Evolutionary conservation across 2,329 filamentous ascomycete species (phyloP).

Genomic region (Colletotrichum chrysophilum): DNA sequence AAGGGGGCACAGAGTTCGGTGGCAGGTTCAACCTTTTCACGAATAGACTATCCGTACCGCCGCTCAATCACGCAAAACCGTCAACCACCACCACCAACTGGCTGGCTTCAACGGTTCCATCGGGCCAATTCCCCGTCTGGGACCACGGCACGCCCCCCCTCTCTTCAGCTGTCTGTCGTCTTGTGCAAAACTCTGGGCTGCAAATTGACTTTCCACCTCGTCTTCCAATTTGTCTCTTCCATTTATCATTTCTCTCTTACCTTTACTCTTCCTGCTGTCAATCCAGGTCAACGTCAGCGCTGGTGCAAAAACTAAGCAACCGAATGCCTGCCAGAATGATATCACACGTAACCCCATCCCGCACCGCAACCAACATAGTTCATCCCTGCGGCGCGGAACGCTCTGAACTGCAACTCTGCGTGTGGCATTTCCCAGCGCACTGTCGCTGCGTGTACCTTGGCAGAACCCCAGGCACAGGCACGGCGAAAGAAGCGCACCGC

Average conservation of each 20-base stretch:
- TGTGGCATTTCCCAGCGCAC: neutral
- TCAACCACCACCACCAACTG: neutral
- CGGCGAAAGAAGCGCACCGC: neutral
- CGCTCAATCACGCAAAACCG: neutral
- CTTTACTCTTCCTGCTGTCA: neutral
- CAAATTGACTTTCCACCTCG: neutral
- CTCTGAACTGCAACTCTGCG: neutral
- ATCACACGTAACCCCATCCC: neutral
- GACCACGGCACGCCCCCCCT: neutral
- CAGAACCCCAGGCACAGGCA: neutral
- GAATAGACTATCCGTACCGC: neutral
- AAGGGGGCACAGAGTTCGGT: neutral
- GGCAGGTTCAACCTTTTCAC: neutral
- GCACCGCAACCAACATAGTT: neutral
- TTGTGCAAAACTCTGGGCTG: neutral
- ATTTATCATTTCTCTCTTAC: neutral
- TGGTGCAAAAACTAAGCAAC: neutral
- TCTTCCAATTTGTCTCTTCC: neutral
- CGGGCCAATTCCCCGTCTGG: neutral
- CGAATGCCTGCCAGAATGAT: neutral
- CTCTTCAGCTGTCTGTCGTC: neutral
- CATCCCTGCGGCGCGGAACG: neutral
- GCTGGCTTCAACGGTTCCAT: neutral
- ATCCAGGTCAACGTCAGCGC: neutral
- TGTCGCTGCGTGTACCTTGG: neutral